phyloP scores from a whole-genome alignment of 495 filamentous ascomycete genomes.

The Podospora tetraspora region DNA sequence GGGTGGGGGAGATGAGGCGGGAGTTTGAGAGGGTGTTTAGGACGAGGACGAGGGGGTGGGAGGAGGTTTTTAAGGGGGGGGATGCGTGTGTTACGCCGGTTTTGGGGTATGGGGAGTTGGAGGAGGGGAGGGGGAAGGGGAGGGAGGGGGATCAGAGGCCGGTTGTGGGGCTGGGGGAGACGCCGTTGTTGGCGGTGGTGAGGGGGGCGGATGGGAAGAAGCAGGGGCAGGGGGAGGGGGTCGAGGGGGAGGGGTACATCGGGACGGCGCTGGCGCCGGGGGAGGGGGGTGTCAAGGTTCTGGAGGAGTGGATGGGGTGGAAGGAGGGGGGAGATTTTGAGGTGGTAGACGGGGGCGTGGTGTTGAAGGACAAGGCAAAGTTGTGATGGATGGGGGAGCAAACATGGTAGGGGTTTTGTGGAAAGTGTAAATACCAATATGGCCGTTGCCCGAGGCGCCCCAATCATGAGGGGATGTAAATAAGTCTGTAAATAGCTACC shows the following conservation, averaged over 20 bases:
- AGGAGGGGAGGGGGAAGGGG: conserved; percentile 38
- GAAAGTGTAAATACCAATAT: background rate
- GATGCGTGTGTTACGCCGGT: conserved; percentile 93
- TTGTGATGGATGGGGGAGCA: conserved; percentile 35
- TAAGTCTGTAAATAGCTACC: too few species aligned
- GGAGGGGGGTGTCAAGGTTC: conserved; percentile 61
- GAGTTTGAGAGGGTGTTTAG: conserved; percentile 62
- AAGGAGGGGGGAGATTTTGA: conserved; percentile 62
- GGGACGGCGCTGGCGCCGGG: conserved; percentile 57
- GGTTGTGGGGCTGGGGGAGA: conserved; percentile 59
- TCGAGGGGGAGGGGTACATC: conserved; percentile 58
- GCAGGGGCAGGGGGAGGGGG: conserved; percentile 45
- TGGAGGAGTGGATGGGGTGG: conserved; percentile 78
- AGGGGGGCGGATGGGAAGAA: conserved; percentile 28
- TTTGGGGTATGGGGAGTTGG: conserved; percentile 65
- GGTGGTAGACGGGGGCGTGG: conserved; percentile 55
- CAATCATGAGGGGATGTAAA: background rate
- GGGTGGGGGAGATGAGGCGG: conserved; percentile 60
- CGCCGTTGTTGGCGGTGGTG: conserved; percentile 56
- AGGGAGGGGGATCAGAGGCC: conserved; percentile 69
- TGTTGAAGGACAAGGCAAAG: conserved; percentile 46
- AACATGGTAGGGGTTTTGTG: background rate
- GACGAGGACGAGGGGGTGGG: conserved; percentile 74
- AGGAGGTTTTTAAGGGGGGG: conserved; percentile 73
- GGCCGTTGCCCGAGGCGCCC: background rate